Evolutionary conservation across 108 stramenopile genomes (phyloP).

Genomic region (Phaeodactylum tricornutum): DNA sequence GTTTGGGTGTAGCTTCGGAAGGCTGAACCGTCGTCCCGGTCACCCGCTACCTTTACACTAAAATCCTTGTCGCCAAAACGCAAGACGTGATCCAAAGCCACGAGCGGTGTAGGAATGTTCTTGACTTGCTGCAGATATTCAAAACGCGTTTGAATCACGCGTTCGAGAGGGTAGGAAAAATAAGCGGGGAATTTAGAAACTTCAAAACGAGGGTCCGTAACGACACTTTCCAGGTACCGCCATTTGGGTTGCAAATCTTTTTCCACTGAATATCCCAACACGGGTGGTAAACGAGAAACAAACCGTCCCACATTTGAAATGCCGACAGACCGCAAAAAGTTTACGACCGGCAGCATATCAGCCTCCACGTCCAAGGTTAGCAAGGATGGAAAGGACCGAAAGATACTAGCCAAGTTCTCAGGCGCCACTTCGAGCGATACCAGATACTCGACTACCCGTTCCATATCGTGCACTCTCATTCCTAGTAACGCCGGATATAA

Average conservation of each 20-base stretch:
- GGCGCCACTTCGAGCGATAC: constrained; percentile 33
- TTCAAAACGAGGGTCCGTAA: constrained; percentile 51
- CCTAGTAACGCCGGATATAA: constrained; percentile 49
- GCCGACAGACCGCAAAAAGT: constrained; percentile 46
- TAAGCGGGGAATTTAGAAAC: constrained; percentile 61
- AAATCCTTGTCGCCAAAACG: constrained; percentile 68
- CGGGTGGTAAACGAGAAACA: constrained; percentile 57
- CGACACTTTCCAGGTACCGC: constrained; percentile 47
- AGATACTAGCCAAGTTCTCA: constrained; percentile 41
- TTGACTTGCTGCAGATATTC: constrained; percentile 49
- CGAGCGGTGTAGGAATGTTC: constrained; percentile 36
- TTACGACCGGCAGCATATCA: constrained; percentile 52
- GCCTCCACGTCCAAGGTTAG: constrained; percentile 41
- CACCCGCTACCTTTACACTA: constrained; percentile 47
- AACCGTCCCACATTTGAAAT: constrained; percentile 58
- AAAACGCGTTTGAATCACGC: constrained; percentile 57
- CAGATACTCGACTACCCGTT: constrained; percentile 29
- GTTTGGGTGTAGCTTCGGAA: constrained; percentile 33
- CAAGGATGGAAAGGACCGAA: constrained; percentile 59
- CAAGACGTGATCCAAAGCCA: constrained; percentile 48
- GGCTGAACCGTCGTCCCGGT: constrained; percentile 41
- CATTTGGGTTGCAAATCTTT: constrained; percentile 67
- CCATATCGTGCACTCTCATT: constrained; percentile 33
- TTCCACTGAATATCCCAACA: constrained; percentile 68
- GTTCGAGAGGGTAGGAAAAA: constrained; percentile 74